Evolutionary conservation across 805 yeast genomes (phyloP), one percentile per base, ranked within the genome.

Genomic region (Ogataea paradorogensis): DNA sequence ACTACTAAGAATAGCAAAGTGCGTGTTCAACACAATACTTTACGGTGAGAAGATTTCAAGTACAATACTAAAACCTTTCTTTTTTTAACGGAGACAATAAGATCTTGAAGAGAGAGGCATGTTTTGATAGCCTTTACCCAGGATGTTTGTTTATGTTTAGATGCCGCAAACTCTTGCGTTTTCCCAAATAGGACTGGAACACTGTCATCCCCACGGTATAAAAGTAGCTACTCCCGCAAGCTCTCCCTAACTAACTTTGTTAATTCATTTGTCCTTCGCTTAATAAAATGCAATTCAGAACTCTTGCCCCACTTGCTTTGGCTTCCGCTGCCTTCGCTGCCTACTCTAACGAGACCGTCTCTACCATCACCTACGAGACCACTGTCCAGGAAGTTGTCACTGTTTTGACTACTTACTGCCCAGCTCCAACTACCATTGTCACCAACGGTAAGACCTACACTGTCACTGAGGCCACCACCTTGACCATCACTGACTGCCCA

Each of bases 401-500:
- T 57, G 82, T 70, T 58, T 74, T 70, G 76, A 78, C 84, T 68
- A 84, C 95, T 55, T 84, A 81, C 83, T 85, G 95, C 69, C 95
- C 95, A 63, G 69, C 59, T 48, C 67, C 95, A 37, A 86, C 95
- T 55, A 66, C 74, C 45, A 56, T 85, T 45, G 71, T 70, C 50
- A 77, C 80, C 65, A 81, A 80, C 75, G 73, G 73, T 72, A 62
- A 62, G 62, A 83, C 91, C 60, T 74, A 78, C 78, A 78, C 84
- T 51, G 88, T 82, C 61, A 78, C 90, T 47, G 81, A 65, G 56
- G 80, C 91, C 46, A 83, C 91, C 63, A 85, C 95, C 53, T 66
- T 86, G 57, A 85, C 93, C 64, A 74, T 85, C 77, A 83, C 95
- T 58, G 82, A 86, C 74, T 80, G 85, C 67, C 90, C 90, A 62